These are phyloP conservation scores for Calonectria montana DNA, from an alignment of 2,329 filamentous ascomycete genomes.

Conservation along the genomic window DNA sequence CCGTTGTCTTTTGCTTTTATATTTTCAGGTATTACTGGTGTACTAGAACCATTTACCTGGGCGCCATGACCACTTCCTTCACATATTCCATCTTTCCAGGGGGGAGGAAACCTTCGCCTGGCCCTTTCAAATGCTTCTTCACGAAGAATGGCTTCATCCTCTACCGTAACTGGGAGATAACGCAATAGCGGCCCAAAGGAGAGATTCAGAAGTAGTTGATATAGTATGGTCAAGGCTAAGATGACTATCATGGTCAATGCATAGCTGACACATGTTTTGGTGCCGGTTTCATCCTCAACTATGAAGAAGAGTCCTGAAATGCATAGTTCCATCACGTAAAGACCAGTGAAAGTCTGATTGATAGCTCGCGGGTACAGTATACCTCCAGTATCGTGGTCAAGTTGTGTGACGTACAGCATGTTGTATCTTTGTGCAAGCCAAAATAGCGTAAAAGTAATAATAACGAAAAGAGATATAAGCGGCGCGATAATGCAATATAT, in stretches of 20 bases:
- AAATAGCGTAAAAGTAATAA: slow-evolving; percentile 89
- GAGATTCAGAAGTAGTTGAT: slow-evolving; percentile 82
- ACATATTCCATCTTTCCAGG: too few species aligned
- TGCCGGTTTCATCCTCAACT: slow-evolving; percentile 65
- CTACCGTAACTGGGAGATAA: slow-evolving; percentile 92
- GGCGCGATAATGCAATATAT: slow-evolving; percentile 92
- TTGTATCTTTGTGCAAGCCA: slow-evolving; percentile 97
- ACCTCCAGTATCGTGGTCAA: slow-evolving; percentile 90
- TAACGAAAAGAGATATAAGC: slow-evolving; percentile 90
- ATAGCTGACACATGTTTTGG: slow-evolving; percentile 75
- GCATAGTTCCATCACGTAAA: slow-evolving; percentile 94
- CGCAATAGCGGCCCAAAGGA: slow-evolving; percentile 87
- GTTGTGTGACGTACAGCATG: slow-evolving; percentile 92
- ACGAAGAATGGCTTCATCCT: slow-evolving; percentile 90
- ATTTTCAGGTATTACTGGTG: too few species aligned
- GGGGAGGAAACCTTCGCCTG: too few species aligned
- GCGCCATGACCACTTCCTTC: too few species aligned
- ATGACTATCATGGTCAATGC: slow-evolving; percentile 86
- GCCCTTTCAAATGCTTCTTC: slow-evolving; percentile 78
- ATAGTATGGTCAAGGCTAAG: slow-evolving; percentile 76
- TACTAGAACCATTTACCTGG: too few species aligned
- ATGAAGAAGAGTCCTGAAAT: slow-evolving; percentile 92
- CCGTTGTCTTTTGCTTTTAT: too few species aligned
- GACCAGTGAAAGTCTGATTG: slow-evolving; percentile 93
- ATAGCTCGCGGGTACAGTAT: slow-evolving; percentile 91